Percentiles rank a stretch among this genome's conserved stretches.
Conservation (phyloP, 805 yeast genomes). For the Candida incommunis region DNA sequence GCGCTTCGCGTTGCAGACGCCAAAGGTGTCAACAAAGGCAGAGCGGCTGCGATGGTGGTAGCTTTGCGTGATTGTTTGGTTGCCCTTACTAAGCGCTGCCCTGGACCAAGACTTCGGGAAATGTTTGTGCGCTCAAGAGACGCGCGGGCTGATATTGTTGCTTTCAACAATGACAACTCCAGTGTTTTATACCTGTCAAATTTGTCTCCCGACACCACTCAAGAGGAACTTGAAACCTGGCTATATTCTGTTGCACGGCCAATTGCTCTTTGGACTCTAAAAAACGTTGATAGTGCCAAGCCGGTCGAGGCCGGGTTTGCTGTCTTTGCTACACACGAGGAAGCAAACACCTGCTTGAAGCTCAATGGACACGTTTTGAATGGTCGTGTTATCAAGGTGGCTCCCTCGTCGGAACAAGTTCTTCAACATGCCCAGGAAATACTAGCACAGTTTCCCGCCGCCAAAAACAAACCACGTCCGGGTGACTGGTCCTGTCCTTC, state of each 20-base stretch:
- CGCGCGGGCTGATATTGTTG: constrained; percentile 53
- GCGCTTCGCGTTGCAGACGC: constrained; percentile 31
- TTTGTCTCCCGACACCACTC: constrained; percentile 80
- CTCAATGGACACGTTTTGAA: constrained; percentile 67
- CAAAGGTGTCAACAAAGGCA: constrained; percentile 14
- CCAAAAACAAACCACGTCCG: constrained; percentile 81
- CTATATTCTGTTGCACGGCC: constrained; percentile 83
- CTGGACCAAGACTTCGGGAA: constrained; percentile 31
- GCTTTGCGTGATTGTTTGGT: constrained; percentile 13
- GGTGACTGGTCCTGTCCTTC: constrained; percentile 98
- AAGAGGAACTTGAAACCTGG: constrained; percentile 62
- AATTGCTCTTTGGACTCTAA: constrained; percentile 77
- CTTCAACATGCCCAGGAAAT: constrained; percentile 74
- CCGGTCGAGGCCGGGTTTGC: constrained; percentile 66
- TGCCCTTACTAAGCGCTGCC: constrained; percentile 35
- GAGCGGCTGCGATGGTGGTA: constrained; percentile 2
- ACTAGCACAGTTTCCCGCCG: constrained; percentile 70
- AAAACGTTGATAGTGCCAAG: constrained; percentile 40
- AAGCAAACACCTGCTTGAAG: constrained; percentile 62
- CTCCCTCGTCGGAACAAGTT: constrained; percentile 68
- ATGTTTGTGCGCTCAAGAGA: constrained; percentile 67
- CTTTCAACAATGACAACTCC: constrained; percentile 57
- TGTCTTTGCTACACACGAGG: constrained; percentile 72
- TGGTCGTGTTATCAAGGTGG: constrained; percentile 69
- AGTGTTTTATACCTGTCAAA: constrained; percentile 72